Evolutionary conservation across 768 basidiomycete genomes (phyloP).

Genomic region (Fomitopsis serialis): DNA sequence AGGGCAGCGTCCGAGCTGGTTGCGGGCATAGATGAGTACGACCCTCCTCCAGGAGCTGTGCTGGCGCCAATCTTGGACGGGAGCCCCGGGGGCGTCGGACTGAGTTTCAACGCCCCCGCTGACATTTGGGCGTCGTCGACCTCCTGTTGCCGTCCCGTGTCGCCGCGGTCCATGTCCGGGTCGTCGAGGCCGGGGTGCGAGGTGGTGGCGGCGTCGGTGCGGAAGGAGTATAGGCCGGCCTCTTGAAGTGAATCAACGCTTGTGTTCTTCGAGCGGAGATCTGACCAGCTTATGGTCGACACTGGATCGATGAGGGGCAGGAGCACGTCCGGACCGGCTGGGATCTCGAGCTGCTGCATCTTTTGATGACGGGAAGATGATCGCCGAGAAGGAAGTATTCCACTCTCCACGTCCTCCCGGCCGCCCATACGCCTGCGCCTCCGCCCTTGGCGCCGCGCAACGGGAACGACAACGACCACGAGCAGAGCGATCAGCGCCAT

Average conservation of each 20-base stretch:
- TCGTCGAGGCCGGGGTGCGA: slow-evolving; percentile 4
- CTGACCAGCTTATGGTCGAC: slow-evolving; percentile 24
- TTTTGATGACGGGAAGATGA: slow-evolving; percentile 18
- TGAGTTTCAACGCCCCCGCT: slow-evolving; percentile 14
- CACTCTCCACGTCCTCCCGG: neutral
- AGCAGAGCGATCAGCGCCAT: slow-evolving; percentile 4
- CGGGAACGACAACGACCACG: slow-evolving; percentile 5
- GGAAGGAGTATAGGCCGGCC: slow-evolving; percentile 10
- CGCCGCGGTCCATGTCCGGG: slow-evolving; percentile 7
- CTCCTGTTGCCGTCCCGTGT: too few relatives aligned
- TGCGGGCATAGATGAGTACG: slow-evolving; percentile 3
- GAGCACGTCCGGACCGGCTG: slow-evolving; percentile 17
- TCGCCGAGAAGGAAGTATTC: slow-evolving; percentile 9
- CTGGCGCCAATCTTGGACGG: slow-evolving; percentile 10
- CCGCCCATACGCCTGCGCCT: neutral
- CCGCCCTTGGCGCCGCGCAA: neutral
- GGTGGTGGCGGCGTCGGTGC: slow-evolving; percentile 16
- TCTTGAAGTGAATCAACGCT: slow-evolving; percentile 11
- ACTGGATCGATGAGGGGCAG: slow-evolving; percentile 19
- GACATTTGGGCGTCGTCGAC: slow-evolving; percentile 11
- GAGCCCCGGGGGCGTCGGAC: slow-evolving; percentile 20
- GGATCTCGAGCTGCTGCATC: slow-evolving; percentile 3
- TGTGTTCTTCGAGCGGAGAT: slow-evolving; percentile 16
- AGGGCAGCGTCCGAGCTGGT: slow-evolving; percentile 4
- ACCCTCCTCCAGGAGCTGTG: slow-evolving; percentile 1